Evolutionary conservation across 2,329 filamentous ascomycete species (phyloP).

Genomic region (Decorospora gaudefroyi): DNA sequence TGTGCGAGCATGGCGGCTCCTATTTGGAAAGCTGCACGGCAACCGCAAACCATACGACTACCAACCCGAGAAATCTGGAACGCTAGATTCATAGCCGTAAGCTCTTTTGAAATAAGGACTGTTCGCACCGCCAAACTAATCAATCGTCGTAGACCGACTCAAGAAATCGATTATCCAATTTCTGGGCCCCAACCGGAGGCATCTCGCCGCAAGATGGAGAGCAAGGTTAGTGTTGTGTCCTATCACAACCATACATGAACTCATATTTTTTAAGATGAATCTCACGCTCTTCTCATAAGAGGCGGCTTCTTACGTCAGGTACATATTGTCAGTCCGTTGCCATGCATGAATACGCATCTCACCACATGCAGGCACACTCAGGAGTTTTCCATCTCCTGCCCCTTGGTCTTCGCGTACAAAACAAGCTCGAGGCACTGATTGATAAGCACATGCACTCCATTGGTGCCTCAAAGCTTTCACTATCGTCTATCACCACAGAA

Average conservation of each 20-base stretch:
- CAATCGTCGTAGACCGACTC: slow-evolving; percentile 55
- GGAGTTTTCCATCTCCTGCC: slow-evolving; percentile 93
- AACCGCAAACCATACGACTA: slow-evolving; percentile 15
- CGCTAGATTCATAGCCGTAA: slow-evolving; percentile 48
- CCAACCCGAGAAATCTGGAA: slow-evolving; percentile 11
- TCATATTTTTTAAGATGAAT: slow-evolving; percentile 38
- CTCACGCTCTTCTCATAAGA: slow-evolving; percentile 52
- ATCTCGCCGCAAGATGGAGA: slow-evolving; percentile 60
- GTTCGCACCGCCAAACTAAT: neutral
- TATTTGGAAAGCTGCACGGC: slow-evolving; percentile 28
- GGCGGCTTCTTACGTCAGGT: slow-evolving; percentile 54
- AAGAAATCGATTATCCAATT: slow-evolving; percentile 67
- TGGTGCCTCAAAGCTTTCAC: slow-evolving; percentile 78
- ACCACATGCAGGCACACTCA: slow-evolving; percentile 68
- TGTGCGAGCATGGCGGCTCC: slow-evolving; percentile 36
- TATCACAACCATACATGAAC: neutral
- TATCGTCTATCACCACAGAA: slow-evolving; percentile 86
- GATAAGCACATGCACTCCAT: slow-evolving; percentile 85
- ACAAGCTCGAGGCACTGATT: slow-evolving; percentile 83
- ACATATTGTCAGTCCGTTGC: neutral
- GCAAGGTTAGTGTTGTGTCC: slow-evolving; percentile 36
- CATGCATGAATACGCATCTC: slow-evolving; percentile 8
- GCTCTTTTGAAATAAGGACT: neutral
- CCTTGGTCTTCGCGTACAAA: slow-evolving; percentile 80
- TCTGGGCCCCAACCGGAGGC: slow-evolving; percentile 79